These are phyloP conservation scores for Selaginella moellendorffii DNA, from an alignment of 75 land plant species.

Conservation along the genomic window DNA sequence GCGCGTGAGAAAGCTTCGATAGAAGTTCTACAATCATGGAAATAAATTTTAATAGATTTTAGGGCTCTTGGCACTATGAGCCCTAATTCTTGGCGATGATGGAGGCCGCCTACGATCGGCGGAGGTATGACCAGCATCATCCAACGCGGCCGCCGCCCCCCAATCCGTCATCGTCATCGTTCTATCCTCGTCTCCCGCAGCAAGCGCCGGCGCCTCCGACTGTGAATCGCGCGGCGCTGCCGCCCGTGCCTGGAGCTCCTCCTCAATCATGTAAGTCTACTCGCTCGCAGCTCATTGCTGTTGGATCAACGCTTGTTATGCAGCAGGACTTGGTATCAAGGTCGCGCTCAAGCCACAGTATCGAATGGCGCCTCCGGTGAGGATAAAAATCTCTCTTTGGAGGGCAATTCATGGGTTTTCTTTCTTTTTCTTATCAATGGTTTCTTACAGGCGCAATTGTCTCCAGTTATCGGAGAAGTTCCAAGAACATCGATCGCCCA, in stretches of 20 bases:
- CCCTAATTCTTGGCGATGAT: neutral
- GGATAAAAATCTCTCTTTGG: neutral
- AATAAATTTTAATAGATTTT: too few species aligned
- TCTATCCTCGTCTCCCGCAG: constrained; percentile 19
- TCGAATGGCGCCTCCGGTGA: constrained; percentile 65
- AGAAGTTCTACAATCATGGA: too few species aligned
- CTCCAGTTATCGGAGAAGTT: constrained; percentile 48
- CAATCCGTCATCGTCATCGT: constrained; percentile 1
- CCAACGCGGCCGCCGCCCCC: neutral
- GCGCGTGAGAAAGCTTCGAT: constrained; percentile 38
- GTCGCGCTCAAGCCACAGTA: constrained; percentile 70
- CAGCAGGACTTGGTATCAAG: constrained; percentile 72
- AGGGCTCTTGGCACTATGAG: neutral
- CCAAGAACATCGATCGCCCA: constrained; percentile 61
- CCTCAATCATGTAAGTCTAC: constrained; percentile 9
- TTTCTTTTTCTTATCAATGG: constrained; percentile 1
- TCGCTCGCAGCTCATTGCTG: too few species aligned
- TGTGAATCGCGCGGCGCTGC: constrained; percentile 14
- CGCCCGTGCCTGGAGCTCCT: constrained; percentile 16
- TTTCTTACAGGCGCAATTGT: constrained; percentile 40
- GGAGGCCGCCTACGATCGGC: neutral
- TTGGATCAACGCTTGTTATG: constrained; percentile 8
- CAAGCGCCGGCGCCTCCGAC: constrained; percentile 5
- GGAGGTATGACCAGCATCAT: neutral
- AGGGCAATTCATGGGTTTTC: neutral